phyloP scores from a whole-genome alignment of 2,329 filamentous ascomycete genomes.

The Didymosphaeria variabile region DNA sequence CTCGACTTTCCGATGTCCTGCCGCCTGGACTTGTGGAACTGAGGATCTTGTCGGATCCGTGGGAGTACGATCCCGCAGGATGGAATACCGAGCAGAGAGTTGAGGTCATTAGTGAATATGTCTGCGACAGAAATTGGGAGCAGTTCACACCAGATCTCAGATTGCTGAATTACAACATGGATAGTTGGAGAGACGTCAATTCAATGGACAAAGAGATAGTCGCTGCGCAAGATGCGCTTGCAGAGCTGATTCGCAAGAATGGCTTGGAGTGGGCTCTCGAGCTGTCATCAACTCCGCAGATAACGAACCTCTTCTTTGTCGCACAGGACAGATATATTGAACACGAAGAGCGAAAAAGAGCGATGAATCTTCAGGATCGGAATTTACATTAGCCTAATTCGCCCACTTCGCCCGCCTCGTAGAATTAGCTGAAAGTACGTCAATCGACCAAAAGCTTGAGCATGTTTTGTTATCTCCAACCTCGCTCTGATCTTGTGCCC shows the following conservation, averaged over 20 bases:
- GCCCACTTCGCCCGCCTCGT: too few species aligned
- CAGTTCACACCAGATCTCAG: background rate
- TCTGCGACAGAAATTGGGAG: background rate
- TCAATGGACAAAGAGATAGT: background rate
- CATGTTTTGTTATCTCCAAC: too few species aligned
- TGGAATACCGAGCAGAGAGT: background rate
- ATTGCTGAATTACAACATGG: slow-evolving; percentile 4
- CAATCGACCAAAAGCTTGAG: too few species aligned
- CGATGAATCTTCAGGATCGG: too few species aligned
- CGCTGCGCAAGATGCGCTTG: background rate
- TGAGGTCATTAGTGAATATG: background rate
- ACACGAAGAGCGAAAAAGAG: too few species aligned
- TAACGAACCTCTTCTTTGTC: background rate
- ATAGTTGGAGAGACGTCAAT: background rate
- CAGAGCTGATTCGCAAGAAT: background rate
- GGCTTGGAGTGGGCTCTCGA: background rate
- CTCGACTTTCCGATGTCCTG: background rate
- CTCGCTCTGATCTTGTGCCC: too few species aligned
- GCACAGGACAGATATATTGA: too few species aligned
- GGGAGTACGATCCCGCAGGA: background rate
- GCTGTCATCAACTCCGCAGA: background rate
- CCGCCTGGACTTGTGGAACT: background rate
- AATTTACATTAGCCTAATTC: too few species aligned
- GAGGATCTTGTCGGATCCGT: background rate
- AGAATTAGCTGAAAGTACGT: too few species aligned